These are phyloP conservation scores for Colletotrichum endophyticum DNA, from an alignment of 2,329 filamentous ascomycete species.

Conservation along the genomic window DNA sequence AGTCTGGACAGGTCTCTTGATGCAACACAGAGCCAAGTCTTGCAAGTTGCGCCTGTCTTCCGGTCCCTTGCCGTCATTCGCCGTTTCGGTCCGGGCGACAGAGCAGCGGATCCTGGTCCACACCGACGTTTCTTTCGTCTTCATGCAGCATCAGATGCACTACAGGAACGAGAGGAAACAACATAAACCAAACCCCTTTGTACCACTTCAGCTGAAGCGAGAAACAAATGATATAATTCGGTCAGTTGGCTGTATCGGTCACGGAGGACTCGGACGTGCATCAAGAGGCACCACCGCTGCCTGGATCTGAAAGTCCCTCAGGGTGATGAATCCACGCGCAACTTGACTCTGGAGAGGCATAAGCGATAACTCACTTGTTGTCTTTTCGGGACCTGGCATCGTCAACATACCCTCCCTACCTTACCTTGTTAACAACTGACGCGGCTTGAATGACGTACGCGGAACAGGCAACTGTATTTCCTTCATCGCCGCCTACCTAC, in stretches of 20 bases:
- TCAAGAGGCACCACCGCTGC: not conserved
- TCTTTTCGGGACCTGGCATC: not conserved
- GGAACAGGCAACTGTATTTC: not conserved
- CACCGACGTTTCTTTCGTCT: not conserved
- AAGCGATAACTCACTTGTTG: not conserved
- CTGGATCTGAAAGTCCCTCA: not conserved
- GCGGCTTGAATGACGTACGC: conserved; percentile 8
- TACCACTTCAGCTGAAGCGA: not conserved
- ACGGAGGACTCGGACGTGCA: not conserved
- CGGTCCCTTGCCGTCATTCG: not conserved
- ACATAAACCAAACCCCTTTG: not conserved
- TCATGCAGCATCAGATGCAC: not conserved
- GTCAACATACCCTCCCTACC: not conserved
- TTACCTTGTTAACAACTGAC: not conserved
- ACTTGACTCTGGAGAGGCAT: not conserved
- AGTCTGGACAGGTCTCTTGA: not conserved
- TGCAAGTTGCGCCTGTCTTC: not conserved
- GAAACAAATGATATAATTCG: not conserved
- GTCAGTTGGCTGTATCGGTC: not conserved
- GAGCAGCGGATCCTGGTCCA: not conserved
- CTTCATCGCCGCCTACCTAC: not conserved
- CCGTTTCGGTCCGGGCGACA: not conserved
- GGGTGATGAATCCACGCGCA: not conserved
- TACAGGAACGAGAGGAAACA: not conserved
- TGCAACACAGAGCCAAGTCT: not conserved